Conservation (phyloP, 768 basidiomycete genomes). For the Mycena alexandri region DNA sequence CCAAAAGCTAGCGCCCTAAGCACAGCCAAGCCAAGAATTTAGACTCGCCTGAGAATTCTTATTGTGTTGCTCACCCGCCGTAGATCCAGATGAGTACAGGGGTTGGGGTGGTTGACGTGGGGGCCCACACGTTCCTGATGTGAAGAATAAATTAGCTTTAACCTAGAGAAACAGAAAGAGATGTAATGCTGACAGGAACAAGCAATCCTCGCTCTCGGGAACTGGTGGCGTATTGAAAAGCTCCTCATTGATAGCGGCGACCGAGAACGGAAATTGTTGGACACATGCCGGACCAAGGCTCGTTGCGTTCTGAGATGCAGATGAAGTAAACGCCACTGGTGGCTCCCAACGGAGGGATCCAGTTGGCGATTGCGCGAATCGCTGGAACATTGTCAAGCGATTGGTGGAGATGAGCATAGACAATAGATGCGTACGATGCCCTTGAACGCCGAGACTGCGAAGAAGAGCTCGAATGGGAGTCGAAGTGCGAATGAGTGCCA, state of each 20-base stretch:
- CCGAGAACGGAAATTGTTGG: slow-evolving; percentile 23
- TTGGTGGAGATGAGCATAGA: not conserved
- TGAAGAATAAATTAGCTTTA: not conserved
- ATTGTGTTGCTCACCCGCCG: slow-evolving; percentile 9
- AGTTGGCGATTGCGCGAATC: slow-evolving; percentile 23
- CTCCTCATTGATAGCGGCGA: slow-evolving; percentile 8
- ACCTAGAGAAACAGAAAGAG: not conserved
- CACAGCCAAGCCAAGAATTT: not conserved
- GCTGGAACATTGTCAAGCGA: not conserved
- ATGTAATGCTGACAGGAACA: slow-evolving; percentile 20
- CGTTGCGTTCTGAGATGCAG: slow-evolving; percentile 15
- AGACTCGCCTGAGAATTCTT: not conserved
- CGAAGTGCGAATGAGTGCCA: not conserved
- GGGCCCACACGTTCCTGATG: slow-evolving; percentile 29
- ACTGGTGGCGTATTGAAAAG: slow-evolving; percentile 26
- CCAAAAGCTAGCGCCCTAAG: slow-evolving; percentile 27
- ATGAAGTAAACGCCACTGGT: slow-evolving; percentile 24
- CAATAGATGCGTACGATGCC: slow-evolving; percentile 7
- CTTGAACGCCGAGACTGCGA: slow-evolving; percentile 21
- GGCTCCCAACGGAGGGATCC: slow-evolving; percentile 27
- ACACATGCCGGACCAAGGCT: slow-evolving; percentile 23
- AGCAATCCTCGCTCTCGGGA: slow-evolving; percentile 30
- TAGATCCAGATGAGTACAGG: slow-evolving; percentile 32
- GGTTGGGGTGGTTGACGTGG: not conserved
- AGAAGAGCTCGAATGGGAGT: not conserved